Percentiles rank a stretch among this genome's conserved stretches.
Evolutionary conservation across 2,329 filamentous ascomycete species (phyloP).

Genomic region (Zasmidium angulare): DNA sequence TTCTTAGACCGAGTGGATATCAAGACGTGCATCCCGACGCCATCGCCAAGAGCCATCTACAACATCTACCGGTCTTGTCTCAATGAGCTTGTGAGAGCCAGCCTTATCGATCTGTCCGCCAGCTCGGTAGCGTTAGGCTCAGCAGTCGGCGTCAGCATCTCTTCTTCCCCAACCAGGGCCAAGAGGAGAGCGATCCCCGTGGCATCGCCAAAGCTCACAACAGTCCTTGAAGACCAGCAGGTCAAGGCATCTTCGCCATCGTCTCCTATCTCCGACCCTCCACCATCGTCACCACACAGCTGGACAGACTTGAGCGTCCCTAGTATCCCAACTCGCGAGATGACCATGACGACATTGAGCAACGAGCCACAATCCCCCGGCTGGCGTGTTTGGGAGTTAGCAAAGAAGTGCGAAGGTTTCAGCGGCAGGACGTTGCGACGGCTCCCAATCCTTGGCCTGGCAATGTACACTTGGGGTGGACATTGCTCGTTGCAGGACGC

Average conservation of each 20-base stretch:
- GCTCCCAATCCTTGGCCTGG: constrained; percentile 43
- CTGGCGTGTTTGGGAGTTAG: constrained; percentile 33
- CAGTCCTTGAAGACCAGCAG: not conserved
- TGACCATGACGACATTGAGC: constrained; percentile 28
- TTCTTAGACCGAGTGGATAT: constrained; percentile 53
- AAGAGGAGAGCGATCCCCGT: not conserved
- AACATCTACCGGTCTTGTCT: constrained; percentile 51
- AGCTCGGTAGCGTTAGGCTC: not conserved
- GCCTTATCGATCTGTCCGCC: constrained; percentile 35
- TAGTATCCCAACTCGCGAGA: constrained; percentile 31
- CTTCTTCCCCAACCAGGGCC: not conserved
- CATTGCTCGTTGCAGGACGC: constrained; percentile 40
- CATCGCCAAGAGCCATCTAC: constrained; percentile 44
- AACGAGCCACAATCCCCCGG: constrained; percentile 27
- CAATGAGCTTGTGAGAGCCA: constrained; percentile 44
- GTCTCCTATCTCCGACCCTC: not conserved
- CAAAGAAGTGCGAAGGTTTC: constrained; percentile 38
- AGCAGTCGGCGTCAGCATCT: not conserved
- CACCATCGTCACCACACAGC: constrained; percentile 5
- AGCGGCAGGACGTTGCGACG: constrained; percentile 45
- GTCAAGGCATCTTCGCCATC: constrained; percentile 1
- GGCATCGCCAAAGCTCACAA: not conserved
- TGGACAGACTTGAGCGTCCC: constrained; percentile 14
- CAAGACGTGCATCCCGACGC: constrained; percentile 45
- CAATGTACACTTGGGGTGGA: constrained; percentile 39